A percentile compares a stretch with the other conserved stretches of the same genome.
Conservation (phyloP, 176 grass and related monocot genomes). For the Aegilops umbellulata region DNA sequence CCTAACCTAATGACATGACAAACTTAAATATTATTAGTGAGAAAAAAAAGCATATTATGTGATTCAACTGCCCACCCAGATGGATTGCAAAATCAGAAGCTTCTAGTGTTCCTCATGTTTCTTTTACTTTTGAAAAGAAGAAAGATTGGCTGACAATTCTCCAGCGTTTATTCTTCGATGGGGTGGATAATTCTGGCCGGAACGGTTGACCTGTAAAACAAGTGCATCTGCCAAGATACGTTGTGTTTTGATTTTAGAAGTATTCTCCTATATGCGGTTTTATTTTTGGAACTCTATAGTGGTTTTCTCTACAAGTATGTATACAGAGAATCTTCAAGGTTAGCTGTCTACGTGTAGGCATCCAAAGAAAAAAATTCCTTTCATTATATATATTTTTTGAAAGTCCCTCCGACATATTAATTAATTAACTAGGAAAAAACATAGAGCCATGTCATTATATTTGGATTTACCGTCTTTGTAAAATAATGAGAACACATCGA, state of each 20-base stretch:
- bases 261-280: too few relatives aligned
- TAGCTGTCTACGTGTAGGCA: too few relatives aligned
- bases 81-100: neutral
- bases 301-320: too few relatives aligned
- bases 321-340: too few relatives aligned
- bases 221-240: neutral
- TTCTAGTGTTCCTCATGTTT: neutral
- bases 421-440: too few relatives aligned
- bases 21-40: neutral
- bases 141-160: neutral
- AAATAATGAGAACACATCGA: neutral
- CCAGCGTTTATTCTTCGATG: neutral
- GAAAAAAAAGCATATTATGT: neutral
- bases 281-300: too few relatives aligned
- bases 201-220: neutral
- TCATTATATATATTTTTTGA: too few relatives aligned
- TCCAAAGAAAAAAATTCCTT: too few relatives aligned
- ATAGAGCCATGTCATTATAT: neutral
- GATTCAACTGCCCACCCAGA: neutral
- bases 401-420: too few relatives aligned
- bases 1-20: neutral
- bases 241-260: too few relatives aligned
- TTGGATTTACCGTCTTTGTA: neutral
- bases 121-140: too few relatives aligned
- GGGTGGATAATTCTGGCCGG: slow-evolving; percentile 8